Conservation (phyloP, 2,329 filamentous ascomycete genomes). For the Chaetomium sp. region DNA sequence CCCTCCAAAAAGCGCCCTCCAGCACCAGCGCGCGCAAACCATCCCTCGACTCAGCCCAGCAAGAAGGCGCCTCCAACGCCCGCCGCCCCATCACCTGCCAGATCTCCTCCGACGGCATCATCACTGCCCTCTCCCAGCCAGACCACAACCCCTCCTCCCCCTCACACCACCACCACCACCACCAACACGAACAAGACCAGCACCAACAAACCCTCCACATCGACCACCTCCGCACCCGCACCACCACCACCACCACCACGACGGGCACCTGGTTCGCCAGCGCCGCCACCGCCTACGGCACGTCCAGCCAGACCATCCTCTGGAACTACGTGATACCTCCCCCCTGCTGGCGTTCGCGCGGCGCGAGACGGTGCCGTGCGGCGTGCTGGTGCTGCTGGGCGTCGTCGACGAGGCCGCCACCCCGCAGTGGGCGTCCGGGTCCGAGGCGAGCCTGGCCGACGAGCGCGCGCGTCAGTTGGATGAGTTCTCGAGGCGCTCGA, state of each 20-base stretch:
- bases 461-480: conserved; percentile 43
- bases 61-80: conserved; percentile 37
- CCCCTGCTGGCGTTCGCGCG: conserved; percentile 54
- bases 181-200: conserved; percentile 38
- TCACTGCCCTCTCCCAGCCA: conserved; percentile 45
- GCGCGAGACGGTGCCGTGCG: conserved; percentile 59
- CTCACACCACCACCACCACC: conserved; percentile 28
- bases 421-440: conserved; percentile 55
- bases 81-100: conserved; percentile 45
- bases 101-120: conserved; percentile 51
- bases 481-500: conserved; percentile 40
- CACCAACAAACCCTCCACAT: conserved; percentile 44
- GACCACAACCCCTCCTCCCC: conserved; percentile 31
- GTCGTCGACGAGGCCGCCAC: conserved; percentile 54
- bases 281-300: conserved; percentile 57
- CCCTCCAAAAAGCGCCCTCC: background rate
- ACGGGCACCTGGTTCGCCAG: conserved; percentile 60
- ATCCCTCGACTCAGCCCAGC: conserved; percentile 43
- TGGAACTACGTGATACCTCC: conserved; percentile 64
- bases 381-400: conserved; percentile 58
- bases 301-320: conserved; percentile 56
- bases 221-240: conserved; percentile 48
- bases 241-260: conserved; percentile 29
- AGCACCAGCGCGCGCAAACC: conserved; percentile 34
- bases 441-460: conserved; percentile 41